These are phyloP conservation scores for Chrysoporthe austroafricana DNA, from an alignment of 2,329 filamentous ascomycete genomes.

Conservation along the genomic window DNA sequence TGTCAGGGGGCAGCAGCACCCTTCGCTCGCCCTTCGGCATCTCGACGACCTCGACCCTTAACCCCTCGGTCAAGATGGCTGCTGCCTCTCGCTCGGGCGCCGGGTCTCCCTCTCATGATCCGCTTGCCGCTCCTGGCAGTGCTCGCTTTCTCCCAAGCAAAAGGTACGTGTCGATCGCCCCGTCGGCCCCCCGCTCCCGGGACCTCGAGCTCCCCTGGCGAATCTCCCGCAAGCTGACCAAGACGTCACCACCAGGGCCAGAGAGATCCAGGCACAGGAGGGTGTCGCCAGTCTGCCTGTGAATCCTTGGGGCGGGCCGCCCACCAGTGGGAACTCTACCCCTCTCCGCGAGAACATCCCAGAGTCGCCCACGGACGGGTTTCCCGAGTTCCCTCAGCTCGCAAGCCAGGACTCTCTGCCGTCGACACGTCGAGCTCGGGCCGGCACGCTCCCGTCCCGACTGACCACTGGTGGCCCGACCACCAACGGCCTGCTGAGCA, in stretches of 20 bases:
- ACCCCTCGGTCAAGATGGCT: constrained; percentile 61
- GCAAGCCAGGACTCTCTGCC: constrained; percentile 68
- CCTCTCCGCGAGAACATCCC: constrained; percentile 96
- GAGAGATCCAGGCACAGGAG: constrained; percentile 97
- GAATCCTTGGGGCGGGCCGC: constrained; percentile 90
- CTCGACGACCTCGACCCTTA: constrained; percentile 59
- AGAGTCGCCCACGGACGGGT: constrained; percentile 94
- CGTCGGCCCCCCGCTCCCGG: not conserved
- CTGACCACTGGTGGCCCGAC: constrained; percentile 77
- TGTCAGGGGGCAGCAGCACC: constrained; percentile 54
- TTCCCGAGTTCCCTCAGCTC: constrained; percentile 83
- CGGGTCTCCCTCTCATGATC: constrained; percentile 94
- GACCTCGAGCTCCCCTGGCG: not conserved
- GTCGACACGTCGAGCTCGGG: constrained; percentile 78
- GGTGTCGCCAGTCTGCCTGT: constrained; percentile 71
- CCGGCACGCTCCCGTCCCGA: constrained; percentile 93
- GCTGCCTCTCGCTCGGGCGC: constrained; percentile 75
- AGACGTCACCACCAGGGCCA: constrained; percentile 61
- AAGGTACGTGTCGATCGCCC: constrained; percentile 63
- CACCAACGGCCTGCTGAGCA: constrained; percentile 60
- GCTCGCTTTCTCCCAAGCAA: constrained; percentile 80
- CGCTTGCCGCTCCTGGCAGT: constrained; percentile 63
- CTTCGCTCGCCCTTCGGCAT: constrained; percentile 76
- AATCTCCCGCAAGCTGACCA: constrained; percentile 28
- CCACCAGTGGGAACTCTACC: constrained; percentile 94